Percentiles rank a stretch among this genome's conserved stretches.
Conservation (phyloP, 495 filamentous ascomycete species). For the Neurospora sp. region DNA sequence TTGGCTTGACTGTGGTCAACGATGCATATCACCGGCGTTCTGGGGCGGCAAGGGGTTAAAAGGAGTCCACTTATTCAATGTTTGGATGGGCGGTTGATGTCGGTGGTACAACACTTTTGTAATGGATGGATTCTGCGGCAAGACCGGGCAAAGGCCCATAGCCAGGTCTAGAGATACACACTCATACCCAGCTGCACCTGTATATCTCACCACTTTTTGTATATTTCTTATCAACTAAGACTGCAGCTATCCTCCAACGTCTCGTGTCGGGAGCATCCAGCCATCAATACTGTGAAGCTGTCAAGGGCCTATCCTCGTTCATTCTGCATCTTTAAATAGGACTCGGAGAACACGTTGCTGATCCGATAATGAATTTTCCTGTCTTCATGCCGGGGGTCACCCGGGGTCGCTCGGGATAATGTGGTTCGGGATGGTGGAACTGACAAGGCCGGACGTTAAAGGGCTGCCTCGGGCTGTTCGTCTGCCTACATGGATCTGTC, state of each 20-base stretch:
- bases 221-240: neutral
- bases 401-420: neutral
- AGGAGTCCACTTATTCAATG: neutral
- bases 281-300: neutral
- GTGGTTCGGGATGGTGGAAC: neutral
- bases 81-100: neutral
- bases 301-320: neutral
- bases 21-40: slow-evolving; percentile 3
- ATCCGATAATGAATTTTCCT: neutral
- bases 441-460: neutral
- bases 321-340: neutral
- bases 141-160: neutral
- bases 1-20: slow-evolving; percentile 5
- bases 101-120: neutral
- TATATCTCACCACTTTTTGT: neutral
- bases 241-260: neutral
- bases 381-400: neutral
- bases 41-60: neutral
- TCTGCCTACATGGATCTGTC: neutral
- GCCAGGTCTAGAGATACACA: neutral
- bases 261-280: neutral
- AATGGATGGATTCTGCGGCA: neutral
- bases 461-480: neutral
- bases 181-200: neutral
- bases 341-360: neutral